A percentile compares a stretch with the other conserved stretches of the same genome.
phyloP scores from a whole-genome alignment of 2,329 filamentous ascomycete genomes.

The Sarocladium oryzae region DNA sequence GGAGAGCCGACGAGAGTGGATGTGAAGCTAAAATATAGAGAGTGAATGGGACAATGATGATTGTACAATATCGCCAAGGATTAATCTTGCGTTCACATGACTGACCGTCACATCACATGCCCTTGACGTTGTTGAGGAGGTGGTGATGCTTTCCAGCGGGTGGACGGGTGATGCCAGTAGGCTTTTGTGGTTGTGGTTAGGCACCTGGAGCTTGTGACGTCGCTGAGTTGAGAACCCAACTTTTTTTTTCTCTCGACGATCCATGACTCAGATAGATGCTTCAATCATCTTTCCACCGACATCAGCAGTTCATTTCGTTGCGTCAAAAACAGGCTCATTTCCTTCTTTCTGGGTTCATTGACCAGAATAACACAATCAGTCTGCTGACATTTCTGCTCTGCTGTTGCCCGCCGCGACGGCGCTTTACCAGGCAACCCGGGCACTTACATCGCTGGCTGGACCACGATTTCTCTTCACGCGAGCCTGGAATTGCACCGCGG shows the following conservation, averaged over 20 bases:
- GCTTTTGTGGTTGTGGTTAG: too few species aligned
- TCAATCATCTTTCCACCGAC: neutral
- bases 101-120: too few species aligned
- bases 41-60: neutral
- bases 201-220: slow-evolving; percentile 3
- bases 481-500: neutral
- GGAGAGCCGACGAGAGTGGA: neutral
- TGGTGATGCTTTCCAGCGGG: too few species aligned
- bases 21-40: neutral
- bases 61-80: too few species aligned
- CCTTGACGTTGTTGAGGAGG: neutral
- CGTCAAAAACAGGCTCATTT: neutral
- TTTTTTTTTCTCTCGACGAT: slow-evolving; percentile 2
- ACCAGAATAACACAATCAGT: too few species aligned
- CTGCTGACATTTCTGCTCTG: neutral
- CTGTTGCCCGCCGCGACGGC: slow-evolving; percentile 11
- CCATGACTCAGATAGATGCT: slow-evolving; percentile 4
- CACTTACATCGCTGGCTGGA: slow-evolving; percentile 12
- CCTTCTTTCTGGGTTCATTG: neutral
- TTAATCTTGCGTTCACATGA: too few species aligned
- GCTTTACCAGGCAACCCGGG: neutral
- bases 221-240: slow-evolving; percentile 2
- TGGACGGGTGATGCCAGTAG: too few species aligned
- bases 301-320: neutral
- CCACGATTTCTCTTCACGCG: neutral